Conservation (phyloP, 768 basidiomycete species). For the Leccinellum luteum region DNA sequence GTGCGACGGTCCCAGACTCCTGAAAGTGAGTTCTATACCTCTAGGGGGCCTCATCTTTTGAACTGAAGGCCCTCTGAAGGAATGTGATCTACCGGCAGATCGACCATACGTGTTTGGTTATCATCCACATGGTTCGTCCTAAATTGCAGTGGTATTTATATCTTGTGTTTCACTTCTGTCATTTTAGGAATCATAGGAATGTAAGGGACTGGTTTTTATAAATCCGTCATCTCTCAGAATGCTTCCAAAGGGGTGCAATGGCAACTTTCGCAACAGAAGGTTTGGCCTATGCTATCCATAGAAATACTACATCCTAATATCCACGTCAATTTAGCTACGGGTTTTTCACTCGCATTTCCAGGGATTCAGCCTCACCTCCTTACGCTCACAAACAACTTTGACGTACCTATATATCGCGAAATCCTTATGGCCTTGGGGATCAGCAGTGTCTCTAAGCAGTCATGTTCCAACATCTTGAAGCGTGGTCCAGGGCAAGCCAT, state of each 20-base stretch:
- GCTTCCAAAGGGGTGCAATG: slow-evolving; percentile 71
- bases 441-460: slow-evolving; percentile 86
- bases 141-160: background rate
- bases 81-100: slow-evolving; percentile 87
- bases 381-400: slow-evolving; percentile 87
- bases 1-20: slow-evolving; percentile 7
- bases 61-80: slow-evolving; percentile 36
- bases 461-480: slow-evolving; percentile 83
- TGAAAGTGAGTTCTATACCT: slow-evolving; percentile 34
- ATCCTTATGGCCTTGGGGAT: slow-evolving; percentile 84
- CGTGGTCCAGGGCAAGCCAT: slow-evolving; percentile 67
- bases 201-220: slow-evolving; percentile 45
- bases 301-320: background rate
- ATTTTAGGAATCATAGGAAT: slow-evolving; percentile 91
- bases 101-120: slow-evolving; percentile 96
- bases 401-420: slow-evolving; percentile 91
- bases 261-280: slow-evolving; percentile 97
- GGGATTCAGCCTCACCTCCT: slow-evolving; percentile 92
- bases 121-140: slow-evolving; percentile 84
- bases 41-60: background rate
- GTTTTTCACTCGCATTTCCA: slow-evolving; percentile 87
- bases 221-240: background rate
- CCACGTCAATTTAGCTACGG: slow-evolving; percentile 60
- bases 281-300: slow-evolving; percentile 24
- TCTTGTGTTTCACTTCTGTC: slow-evolving; percentile 1